Evolutionary conservation across 2,329 filamentous ascomycete genomes (phyloP).

Genomic region (Calycina marina): DNA sequence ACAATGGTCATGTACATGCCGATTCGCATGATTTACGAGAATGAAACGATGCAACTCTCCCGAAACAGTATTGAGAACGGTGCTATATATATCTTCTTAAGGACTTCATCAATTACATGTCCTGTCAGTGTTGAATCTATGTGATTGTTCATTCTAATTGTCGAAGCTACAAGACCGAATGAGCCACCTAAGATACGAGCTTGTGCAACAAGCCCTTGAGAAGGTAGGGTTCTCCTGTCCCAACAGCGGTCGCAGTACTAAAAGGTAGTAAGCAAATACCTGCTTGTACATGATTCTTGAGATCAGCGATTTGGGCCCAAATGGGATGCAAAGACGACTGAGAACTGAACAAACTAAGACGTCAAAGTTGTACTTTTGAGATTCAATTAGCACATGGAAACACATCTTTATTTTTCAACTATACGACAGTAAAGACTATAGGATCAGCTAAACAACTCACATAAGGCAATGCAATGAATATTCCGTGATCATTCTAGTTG

Average conservation of each 20-base stretch:
- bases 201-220: constrained; percentile 4
- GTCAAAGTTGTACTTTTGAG: constrained; percentile 33
- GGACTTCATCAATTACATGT: background rate
- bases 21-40: constrained; percentile 1
- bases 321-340: constrained; percentile 46
- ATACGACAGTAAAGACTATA: no score
- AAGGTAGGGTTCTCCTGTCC: constrained; percentile 11
- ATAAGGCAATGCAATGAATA: no score
- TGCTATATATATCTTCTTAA: background rate
- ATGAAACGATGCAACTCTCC: background rate
- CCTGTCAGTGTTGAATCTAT: constrained; percentile 1
- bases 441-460: no score
- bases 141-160: constrained; percentile 2
- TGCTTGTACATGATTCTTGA: constrained; percentile 35
- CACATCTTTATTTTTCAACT: no score
- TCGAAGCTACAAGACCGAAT: constrained; percentile 4
- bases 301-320: constrained; percentile 43
- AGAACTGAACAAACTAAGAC: constrained; percentile 41
- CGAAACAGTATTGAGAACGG: constrained; percentile 1
- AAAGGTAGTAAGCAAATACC: constrained; percentile 44
- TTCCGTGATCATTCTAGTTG: no score
- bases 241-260: constrained; percentile 39
- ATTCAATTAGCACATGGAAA: no score
- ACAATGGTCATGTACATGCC: background rate
- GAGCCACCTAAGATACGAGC: constrained; percentile 3